Evolutionary conservation across 352 stramenopile genomes (phyloP), one percentile per base, ranked within the genome.

Genomic region (Saprolegnia diclina): DNA sequence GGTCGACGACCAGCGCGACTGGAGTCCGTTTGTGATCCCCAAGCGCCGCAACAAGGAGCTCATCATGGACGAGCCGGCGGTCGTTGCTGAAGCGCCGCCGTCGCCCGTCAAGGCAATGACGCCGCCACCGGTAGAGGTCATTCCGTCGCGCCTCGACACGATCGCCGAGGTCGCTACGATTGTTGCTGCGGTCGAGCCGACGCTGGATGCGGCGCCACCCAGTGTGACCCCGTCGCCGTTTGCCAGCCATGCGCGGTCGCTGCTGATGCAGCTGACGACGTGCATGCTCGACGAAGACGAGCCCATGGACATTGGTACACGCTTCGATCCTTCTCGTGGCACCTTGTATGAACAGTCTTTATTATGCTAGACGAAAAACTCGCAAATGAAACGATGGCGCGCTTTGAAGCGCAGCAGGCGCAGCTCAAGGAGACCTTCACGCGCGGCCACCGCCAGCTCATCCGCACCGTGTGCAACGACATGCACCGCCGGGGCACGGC

Each of bases 401-500:
- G 63, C 10, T 69, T 69, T 59, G 38, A 57, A 13, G 38, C 22
- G 6, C 42, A 69, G 26, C 63, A 52, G 11, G 16, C 32, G 6
- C 3, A 29, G 10, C 46, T 54, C 45, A 5, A 72, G 54, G 56
- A 44, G 75, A 22, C 87, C 87, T 73, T 92, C 81, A 79, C 77
- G 77, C 35, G 83, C 78, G 38, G 71, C 64, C 35, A 76, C 87
- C 18, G 76, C 73, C 32, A 73, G 76, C 56, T 74, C 87, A 48
- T 89, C 82, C 37, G 63, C 18, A 71, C 74, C 53, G 84, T 84
- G 65, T 77, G 77, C 67, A 89, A 90, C 61, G 80, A 92, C 52
- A 75, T 91, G 54, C 88, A 89, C 61, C 80, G 82, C 42, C 82
- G 82, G 0, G 77, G 88, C 35, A 90, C 89, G 65, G 88, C 89